Conservation (phyloP, 2,329 filamentous ascomycete species). For the Tolypocladium nubicola region DNA sequence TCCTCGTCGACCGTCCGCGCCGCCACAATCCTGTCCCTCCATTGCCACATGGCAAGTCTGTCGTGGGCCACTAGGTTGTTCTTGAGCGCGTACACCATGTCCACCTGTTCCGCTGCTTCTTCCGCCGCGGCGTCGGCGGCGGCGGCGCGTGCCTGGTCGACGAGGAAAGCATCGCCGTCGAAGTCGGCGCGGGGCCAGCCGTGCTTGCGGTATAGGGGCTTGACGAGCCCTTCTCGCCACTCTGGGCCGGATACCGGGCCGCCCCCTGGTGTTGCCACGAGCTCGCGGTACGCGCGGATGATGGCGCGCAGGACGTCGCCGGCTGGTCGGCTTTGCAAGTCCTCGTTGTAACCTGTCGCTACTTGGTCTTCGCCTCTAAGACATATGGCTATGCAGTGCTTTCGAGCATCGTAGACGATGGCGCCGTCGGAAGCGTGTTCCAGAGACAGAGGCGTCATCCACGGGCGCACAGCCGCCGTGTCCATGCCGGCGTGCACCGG, state of each 20-base stretch:
- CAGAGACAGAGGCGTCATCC: conserved; percentile 10
- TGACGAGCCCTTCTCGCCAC: conserved; percentile 1
- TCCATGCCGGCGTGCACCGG: conserved; percentile 3
- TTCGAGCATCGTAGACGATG: conserved; percentile 16
- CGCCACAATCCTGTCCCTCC: not conserved
- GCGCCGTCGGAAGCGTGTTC: conserved; percentile 1
- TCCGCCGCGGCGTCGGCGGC: not conserved
- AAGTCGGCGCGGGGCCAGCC: conserved; percentile 10
- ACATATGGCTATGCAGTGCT: conserved; percentile 7
- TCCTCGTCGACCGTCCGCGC: not conserved
- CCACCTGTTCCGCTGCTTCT: not conserved
- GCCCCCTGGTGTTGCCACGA: not conserved
- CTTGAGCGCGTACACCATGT: not conserved
- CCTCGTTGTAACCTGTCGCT: not conserved
- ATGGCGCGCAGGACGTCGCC: not conserved
- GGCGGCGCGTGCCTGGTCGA: not conserved
- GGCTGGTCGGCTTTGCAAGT: not conserved
- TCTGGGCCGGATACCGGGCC: not conserved
- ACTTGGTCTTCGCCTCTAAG: not conserved
- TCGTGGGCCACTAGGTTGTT: not conserved
- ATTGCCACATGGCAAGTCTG: not conserved
- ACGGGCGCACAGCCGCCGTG: conserved; percentile 14
- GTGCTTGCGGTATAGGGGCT: conserved; percentile 8
- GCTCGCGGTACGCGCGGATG: not conserved
- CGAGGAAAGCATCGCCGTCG: conserved; percentile 10